Conservation (phyloP, 2,329 filamentous ascomycete genomes). For the Cladosporium velox region DNA sequence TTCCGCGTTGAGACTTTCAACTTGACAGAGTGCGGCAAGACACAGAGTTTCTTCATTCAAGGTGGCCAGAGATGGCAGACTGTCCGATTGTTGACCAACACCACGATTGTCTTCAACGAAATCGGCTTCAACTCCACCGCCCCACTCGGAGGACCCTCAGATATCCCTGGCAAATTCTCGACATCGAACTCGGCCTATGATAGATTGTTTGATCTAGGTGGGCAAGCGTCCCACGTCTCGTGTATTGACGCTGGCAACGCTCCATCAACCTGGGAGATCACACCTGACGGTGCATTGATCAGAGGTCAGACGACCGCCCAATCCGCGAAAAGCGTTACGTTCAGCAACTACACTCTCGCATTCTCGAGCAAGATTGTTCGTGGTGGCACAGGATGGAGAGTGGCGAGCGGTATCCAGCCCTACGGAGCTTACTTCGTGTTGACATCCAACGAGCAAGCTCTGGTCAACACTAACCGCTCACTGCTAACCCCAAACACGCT, state of each 20-base stretch:
- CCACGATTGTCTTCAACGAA: slow-evolving; percentile 35
- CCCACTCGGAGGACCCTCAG: slow-evolving; percentile 26
- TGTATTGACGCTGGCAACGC: slow-evolving; percentile 44
- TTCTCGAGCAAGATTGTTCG: slow-evolving; percentile 43
- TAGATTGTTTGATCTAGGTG: slow-evolving; percentile 44
- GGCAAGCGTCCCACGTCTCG: slow-evolving; percentile 36
- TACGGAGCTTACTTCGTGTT: slow-evolving; percentile 32
- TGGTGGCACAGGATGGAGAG: slow-evolving; percentile 44
- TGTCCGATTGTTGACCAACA: slow-evolving; percentile 40
- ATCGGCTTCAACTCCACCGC: slow-evolving; percentile 40
- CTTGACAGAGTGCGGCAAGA: slow-evolving; percentile 34
- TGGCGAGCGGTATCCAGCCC: slow-evolving; percentile 31
- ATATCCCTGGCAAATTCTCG: slow-evolving; percentile 37
- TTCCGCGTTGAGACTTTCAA: slow-evolving; percentile 46
- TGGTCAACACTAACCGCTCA: slow-evolving; percentile 40
- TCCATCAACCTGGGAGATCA: slow-evolving; percentile 41
- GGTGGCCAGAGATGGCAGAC: slow-evolving; percentile 47
- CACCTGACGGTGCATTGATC: slow-evolving; percentile 39
- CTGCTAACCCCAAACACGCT: slow-evolving; percentile 41
- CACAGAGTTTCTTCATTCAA: slow-evolving; percentile 42
- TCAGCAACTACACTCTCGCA: slow-evolving; percentile 41
- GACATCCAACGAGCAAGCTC: slow-evolving; percentile 32
- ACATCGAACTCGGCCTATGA: slow-evolving; percentile 38
- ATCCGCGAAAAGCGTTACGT: slow-evolving; percentile 29
- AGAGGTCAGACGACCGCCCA: slow-evolving; percentile 38